phyloP scores from a whole-genome alignment of 345 rosid species.

The Corchorus olitorius region DNA sequence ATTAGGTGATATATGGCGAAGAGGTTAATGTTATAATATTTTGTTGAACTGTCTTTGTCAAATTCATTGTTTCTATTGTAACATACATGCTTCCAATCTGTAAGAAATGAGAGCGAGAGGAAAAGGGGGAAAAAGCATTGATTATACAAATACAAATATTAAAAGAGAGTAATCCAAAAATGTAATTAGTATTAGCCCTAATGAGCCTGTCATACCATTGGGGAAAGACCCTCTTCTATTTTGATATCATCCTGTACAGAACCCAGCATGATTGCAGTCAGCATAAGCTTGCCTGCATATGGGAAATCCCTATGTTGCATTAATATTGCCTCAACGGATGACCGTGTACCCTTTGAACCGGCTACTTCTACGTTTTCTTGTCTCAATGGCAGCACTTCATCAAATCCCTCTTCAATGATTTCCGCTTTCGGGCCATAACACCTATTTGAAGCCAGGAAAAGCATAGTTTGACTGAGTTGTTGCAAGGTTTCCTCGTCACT shows the following conservation, averaged over 20 bases:
- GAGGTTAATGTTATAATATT: too few relatives aligned
- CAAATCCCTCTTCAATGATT: slow-evolving; percentile 63
- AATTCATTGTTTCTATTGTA: neutral
- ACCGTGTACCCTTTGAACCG: slow-evolving; percentile 34
- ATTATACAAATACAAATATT: neutral
- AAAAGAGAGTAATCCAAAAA: neutral
- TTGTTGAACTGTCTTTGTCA: too few relatives aligned
- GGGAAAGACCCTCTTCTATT: slow-evolving; percentile 28
- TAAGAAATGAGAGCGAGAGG: neutral
- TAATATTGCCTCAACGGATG: slow-evolving; percentile 70
- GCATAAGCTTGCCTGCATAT: slow-evolving; percentile 85
- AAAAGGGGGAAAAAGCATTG: neutral
- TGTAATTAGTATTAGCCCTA: neutral
- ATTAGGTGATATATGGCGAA: too few relatives aligned
- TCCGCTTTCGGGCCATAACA: slow-evolving; percentile 75
- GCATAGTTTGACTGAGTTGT: slow-evolving; percentile 60
- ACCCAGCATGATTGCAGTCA: slow-evolving; percentile 74
- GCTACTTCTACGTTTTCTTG: slow-evolving; percentile 43
- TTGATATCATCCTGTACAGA: slow-evolving; percentile 40
- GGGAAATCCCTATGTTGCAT: slow-evolving; percentile 87
- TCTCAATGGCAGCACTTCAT: slow-evolving; percentile 67
- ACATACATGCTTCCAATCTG: neutral
- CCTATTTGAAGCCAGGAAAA: slow-evolving; percentile 72
- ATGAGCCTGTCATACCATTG: slow-evolving; percentile 31
- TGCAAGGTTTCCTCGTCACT: slow-evolving; percentile 77